These are phyloP conservation scores for Ceratocystis huliohia DNA, from an alignment of 2,329 filamentous ascomycete genomes.

Conservation along the genomic window DNA sequence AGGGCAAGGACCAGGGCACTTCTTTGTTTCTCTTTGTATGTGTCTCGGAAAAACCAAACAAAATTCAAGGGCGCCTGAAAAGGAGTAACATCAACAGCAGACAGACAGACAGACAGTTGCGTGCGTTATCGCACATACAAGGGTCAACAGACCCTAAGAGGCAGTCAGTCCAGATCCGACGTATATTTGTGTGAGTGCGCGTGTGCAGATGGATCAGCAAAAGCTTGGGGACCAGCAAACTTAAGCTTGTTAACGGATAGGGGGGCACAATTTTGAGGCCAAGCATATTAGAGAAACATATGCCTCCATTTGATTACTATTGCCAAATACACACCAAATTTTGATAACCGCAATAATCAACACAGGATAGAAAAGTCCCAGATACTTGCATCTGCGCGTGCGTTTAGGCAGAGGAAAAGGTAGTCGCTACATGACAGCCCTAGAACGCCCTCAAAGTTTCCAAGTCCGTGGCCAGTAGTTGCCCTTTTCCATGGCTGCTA, in stretches of 20 bases:
- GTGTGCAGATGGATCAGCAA: neutral
- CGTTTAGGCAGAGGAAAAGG: no score
- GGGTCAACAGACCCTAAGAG: neutral
- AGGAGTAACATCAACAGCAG: neutral
- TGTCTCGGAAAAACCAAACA: neutral
- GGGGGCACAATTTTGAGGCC: neutral
- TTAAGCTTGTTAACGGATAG: neutral
- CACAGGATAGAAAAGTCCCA: neutral
- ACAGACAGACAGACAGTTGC: no score
- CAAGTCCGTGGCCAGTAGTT: neutral
- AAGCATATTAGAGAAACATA: neutral
- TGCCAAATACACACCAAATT: neutral
- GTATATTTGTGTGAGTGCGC: no score
- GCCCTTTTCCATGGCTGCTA: neutral
- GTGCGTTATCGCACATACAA: neutral
- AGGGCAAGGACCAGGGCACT: neutral
- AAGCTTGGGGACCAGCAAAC: neutral
- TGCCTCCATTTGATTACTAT: neutral
- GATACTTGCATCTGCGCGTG: neutral
- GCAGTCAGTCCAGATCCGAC: no score
- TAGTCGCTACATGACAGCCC: neutral
- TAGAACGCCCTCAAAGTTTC: neutral
- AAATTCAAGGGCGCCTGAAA: neutral
- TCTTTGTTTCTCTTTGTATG: neutral
- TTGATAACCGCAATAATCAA: neutral